A percentile compares a stretch with the other conserved stretches of the same genome.
Evolutionary conservation across 352 stramenopile species (phyloP).

Genomic region (Hyaloperonospora arabidopsidis): DNA sequence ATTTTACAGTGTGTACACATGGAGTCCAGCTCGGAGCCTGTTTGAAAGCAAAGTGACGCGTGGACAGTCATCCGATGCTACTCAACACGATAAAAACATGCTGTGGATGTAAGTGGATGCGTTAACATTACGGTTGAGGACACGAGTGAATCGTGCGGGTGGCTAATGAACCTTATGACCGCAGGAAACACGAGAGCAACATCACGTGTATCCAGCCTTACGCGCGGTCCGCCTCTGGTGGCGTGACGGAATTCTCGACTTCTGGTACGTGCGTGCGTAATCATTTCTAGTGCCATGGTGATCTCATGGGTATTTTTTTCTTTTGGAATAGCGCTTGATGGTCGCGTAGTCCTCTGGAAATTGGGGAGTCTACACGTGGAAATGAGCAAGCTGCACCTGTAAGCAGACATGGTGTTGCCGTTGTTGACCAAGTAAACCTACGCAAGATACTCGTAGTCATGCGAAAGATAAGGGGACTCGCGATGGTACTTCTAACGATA

Average conservation of each 20-base stretch:
- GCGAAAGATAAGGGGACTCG: constrained; percentile 4
- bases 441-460: constrained; percentile 8
- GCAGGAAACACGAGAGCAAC: constrained; percentile 77
- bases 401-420: constrained; percentile 15
- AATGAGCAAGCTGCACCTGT: constrained; percentile 77
- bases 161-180: background rate
- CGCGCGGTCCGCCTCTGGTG: constrained; percentile 35
- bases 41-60: constrained; percentile 83
- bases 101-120: constrained; percentile 65
- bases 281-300: background rate
- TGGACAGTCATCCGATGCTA: constrained; percentile 77
- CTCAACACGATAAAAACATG: constrained; percentile 66
- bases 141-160: background rate
- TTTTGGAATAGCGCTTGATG: constrained; percentile 51
- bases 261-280: constrained; percentile 46
- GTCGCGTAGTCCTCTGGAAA: constrained; percentile 76
- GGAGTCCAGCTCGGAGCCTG: constrained; percentile 48
- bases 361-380: constrained; percentile 62
- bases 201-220: constrained; percentile 81
- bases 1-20: constrained; percentile 4
- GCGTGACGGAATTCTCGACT: constrained; percentile 72
- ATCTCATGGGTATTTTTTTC: background rate
- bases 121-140: background rate
- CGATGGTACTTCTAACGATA: background rate
- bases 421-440: background rate